phyloP scores from a whole-genome alignment of 768 basidiomycete species.

The Macrolepiota dolichaula region DNA sequence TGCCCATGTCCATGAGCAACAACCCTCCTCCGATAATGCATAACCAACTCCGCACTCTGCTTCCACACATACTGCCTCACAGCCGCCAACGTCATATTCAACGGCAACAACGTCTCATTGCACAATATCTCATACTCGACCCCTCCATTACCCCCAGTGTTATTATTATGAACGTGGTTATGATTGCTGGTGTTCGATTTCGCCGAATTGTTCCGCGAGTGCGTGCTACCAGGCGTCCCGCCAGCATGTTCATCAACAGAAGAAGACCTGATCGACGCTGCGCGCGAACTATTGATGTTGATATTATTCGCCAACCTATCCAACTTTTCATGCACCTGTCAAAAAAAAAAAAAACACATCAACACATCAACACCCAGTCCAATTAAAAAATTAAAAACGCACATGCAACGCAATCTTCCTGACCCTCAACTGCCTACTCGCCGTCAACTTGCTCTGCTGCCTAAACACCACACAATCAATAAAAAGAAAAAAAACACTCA shows the following conservation, averaged over 20 bases:
- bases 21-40: constrained; percentile 66
- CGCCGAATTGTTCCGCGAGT: constrained; percentile 1
- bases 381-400: constrained; percentile 29
- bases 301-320: constrained; percentile 54
- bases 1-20: neutral
- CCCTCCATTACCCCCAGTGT: constrained; percentile 45
- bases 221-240: constrained; percentile 10
- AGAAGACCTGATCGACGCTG: constrained; percentile 33
- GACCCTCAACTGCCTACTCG: constrained; percentile 80
- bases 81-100: constrained; percentile 87
- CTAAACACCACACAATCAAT: constrained; percentile 26
- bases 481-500: neutral
- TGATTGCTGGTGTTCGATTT: neutral
- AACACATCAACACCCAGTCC: no score
- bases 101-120: constrained; percentile 77
- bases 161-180: neutral
- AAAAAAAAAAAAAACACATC: neutral
- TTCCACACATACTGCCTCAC: constrained; percentile 90
- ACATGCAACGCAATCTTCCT: constrained; percentile 84
- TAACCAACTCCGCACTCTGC: constrained; percentile 64
- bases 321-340: constrained; percentile 80
- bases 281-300: constrained; percentile 22
- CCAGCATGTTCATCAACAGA: constrained; percentile 29
- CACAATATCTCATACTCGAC: constrained; percentile 86
- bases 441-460: constrained; percentile 82